Evolutionary conservation across 108 stramenopile genomes (phyloP).

Genomic region (Skeletonema grethae): DNA sequence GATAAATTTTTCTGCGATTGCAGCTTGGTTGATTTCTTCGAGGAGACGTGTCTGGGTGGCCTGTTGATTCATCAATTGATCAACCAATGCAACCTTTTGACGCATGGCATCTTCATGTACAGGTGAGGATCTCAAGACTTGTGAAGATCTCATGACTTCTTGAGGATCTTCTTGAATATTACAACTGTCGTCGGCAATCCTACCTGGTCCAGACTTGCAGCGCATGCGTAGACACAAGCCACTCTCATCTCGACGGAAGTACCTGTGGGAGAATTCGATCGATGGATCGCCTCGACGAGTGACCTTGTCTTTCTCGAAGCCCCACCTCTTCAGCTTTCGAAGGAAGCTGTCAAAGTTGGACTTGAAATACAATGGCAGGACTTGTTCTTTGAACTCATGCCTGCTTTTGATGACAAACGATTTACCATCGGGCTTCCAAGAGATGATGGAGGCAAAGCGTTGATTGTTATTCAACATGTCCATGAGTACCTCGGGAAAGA

Average conservation of each 20-base stretch:
- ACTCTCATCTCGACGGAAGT: constrained; percentile 58
- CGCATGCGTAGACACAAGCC: not conserved
- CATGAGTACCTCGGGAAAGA: constrained; percentile 2
- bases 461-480: not conserved
- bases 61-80: constrained; percentile 5
- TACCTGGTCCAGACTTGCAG: not conserved
- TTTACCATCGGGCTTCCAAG: constrained; percentile 74
- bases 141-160: not conserved
- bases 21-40: not conserved
- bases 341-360: constrained; percentile 83
- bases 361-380: constrained; percentile 84
- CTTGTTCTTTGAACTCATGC: constrained; percentile 73
- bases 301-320: constrained; percentile 3
- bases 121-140: not conserved
- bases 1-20: not conserved
- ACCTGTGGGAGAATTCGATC: constrained; percentile 65
- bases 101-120: not conserved
- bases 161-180: not conserved
- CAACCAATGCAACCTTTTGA: not conserved
- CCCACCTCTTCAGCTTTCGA: constrained; percentile 76
- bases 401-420: constrained; percentile 73
- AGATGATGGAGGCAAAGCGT: constrained; percentile 33
- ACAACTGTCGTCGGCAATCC: not conserved
- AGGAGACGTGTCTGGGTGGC: not conserved
- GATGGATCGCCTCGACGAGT: constrained; percentile 27